A percentile compares a stretch with the other conserved stretches of the same genome.
These are phyloP conservation scores for Hymenoscyphus fructigenus DNA, from an alignment of 2,329 filamentous ascomycete species.

Conservation along the genomic window DNA sequence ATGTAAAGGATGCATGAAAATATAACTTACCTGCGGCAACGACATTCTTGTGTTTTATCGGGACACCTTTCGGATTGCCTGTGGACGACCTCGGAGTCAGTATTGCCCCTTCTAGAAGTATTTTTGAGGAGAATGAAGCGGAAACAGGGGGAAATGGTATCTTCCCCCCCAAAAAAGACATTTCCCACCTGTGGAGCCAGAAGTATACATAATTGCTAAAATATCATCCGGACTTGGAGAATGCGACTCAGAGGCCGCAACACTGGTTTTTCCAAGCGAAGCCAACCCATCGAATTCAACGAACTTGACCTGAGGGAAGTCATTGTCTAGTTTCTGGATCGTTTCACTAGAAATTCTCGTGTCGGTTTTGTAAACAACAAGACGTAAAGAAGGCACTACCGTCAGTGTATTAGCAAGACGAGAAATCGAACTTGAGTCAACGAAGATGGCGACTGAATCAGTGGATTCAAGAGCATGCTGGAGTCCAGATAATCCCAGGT, in stretches of 20 bases:
- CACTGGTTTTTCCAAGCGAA: slow-evolving; percentile 55
- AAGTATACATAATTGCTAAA: slow-evolving; percentile 84
- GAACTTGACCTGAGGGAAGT: slow-evolving; percentile 46
- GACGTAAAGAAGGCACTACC: background rate
- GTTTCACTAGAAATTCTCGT: slow-evolving; percentile 46
- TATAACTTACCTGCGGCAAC: slow-evolving; percentile 67
- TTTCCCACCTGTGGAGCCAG: slow-evolving; percentile 77
- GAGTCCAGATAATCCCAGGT: slow-evolving; percentile 78
- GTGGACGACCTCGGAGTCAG: slow-evolving; percentile 53
- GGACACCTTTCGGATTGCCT: slow-evolving; percentile 84
- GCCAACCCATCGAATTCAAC: slow-evolving; percentile 52
- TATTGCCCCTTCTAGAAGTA: no score
- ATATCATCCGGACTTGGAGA: slow-evolving; percentile 74
- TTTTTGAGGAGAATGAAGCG: no score
- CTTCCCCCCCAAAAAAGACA: no score
- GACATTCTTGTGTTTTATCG: slow-evolving; percentile 78
- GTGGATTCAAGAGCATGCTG: slow-evolving; percentile 84
- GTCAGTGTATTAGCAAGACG: slow-evolving; percentile 40
- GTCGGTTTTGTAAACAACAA: slow-evolving; percentile 53
- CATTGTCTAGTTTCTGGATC: slow-evolving; percentile 53
- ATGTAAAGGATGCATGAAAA: background rate
- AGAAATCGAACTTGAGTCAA: slow-evolving; percentile 75
- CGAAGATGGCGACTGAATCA: slow-evolving; percentile 76
- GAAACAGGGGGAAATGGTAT: no score
- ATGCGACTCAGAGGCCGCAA: slow-evolving; percentile 59